Evolutionary conservation across 2,329 filamentous ascomycete species (phyloP).

Genomic region (Epichloe gansuensis): DNA sequence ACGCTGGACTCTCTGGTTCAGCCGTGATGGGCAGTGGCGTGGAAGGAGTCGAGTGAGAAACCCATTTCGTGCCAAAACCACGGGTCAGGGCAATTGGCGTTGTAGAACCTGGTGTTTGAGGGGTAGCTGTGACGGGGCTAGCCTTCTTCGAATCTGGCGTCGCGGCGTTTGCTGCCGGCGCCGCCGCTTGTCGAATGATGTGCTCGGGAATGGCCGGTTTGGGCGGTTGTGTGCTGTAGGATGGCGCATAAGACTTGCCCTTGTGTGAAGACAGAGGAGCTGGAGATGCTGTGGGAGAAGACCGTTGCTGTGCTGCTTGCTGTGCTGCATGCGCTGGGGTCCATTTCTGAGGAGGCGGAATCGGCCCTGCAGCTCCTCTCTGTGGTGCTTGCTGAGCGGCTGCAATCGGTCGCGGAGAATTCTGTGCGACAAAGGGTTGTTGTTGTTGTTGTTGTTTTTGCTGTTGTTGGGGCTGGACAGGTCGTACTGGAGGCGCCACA

Average conservation of each 20-base stretch:
- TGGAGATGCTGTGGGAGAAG: slow-evolving; percentile 14
- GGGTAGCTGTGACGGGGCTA: slow-evolving; percentile 18
- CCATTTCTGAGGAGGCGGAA: slow-evolving; percentile 20
- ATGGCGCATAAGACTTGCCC: slow-evolving; percentile 16
- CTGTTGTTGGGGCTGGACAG: slow-evolving; percentile 18
- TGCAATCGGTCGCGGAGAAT: slow-evolving; percentile 18
- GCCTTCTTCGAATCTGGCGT: slow-evolving; percentile 18
- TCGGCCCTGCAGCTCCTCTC: slow-evolving; percentile 10
- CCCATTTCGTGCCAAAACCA: slow-evolving; percentile 46
- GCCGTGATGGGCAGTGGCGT: slow-evolving; percentile 33
- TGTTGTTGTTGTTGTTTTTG: slow-evolving; percentile 15
- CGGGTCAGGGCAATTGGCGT: slow-evolving; percentile 17
- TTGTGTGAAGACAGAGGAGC: slow-evolving; percentile 14
- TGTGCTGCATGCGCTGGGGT: slow-evolving; percentile 16
- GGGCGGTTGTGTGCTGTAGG: slow-evolving; percentile 20
- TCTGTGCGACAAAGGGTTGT: slow-evolving; percentile 9
- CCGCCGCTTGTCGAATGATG: slow-evolving; percentile 26
- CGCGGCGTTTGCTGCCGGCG: slow-evolving; percentile 10
- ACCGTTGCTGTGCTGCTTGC: slow-evolving; percentile 9
- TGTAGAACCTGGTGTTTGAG: slow-evolving; percentile 23
- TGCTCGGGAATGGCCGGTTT: slow-evolving; percentile 28
- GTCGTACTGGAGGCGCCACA: slow-evolving; percentile 21
- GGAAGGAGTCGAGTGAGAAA: slow-evolving; percentile 40
- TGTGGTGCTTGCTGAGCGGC: slow-evolving; percentile 19
- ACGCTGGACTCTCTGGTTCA: slow-evolving; percentile 38